phyloP scores from a whole-genome alignment of 1,284 basidiomycete genomes.

The Mycena citricolor region DNA sequence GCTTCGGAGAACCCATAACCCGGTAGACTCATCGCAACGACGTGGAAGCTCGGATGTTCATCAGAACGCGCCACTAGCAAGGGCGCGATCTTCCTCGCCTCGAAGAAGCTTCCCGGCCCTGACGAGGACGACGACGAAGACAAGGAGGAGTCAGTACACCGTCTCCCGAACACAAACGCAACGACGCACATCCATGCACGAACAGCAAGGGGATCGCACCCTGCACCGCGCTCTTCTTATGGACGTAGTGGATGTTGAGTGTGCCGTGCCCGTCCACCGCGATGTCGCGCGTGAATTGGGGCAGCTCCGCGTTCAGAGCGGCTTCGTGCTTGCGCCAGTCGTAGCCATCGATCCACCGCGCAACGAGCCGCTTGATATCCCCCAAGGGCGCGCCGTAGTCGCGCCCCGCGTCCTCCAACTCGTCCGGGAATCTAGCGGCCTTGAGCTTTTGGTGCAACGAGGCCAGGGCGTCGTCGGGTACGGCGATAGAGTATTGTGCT shows the following conservation, averaged over 20 bases:
- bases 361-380: conserved; percentile 43
- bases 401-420: conserved; percentile 44
- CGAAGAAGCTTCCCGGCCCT: conserved; percentile 65
- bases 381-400: conserved; percentile 49
- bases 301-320: conserved; percentile 43
- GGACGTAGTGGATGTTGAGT: conserved; percentile 51
- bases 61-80: conserved; percentile 41
- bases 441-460: conserved; percentile 41
- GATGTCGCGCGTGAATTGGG: conserved; percentile 48
- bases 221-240: conserved; percentile 41
- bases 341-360: conserved; percentile 45
- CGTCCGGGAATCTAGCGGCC: conserved; percentile 45
- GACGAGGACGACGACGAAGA: background rate
- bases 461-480: conserved; percentile 39
- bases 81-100: conserved; percentile 54
- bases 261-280: conserved; percentile 42
- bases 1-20: conserved; percentile 56
- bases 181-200: conserved; percentile 50
- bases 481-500: conserved; percentile 41
- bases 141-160: background rate
- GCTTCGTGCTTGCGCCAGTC: conserved; percentile 48
- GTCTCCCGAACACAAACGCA: background rate
- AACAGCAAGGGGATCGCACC: conserved; percentile 53
- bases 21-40: conserved; percentile 53
- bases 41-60: conserved; percentile 57